Base-by-base conservation (phyloP, 306 rosid species). In the Prosopis cineraria region DNA sequence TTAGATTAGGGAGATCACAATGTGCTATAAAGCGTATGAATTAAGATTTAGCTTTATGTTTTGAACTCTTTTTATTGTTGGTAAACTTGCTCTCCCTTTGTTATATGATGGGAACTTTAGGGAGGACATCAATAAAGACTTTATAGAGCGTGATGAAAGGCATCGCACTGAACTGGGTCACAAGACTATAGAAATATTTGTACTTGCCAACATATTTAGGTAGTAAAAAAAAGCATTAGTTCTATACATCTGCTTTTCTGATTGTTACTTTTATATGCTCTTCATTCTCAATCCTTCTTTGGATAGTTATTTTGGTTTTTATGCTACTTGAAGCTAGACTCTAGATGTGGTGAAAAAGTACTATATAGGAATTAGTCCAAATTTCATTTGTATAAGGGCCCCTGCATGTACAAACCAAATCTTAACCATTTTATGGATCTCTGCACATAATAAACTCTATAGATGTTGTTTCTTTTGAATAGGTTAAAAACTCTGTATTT, bases 141-240 rank as follows among this genome's bases (percentile, higher is more conserved):
- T 98, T 76, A 86, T 88, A 66, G 98, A 93, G 85, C 97, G 93
- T 12, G 99, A 93, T 86, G 98, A 96, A 90, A 90, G 96, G 85
- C 97, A 93, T 75, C 97, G 93, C 66, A 93, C 98, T 20, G 98
- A 96, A 84, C 81, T 96, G 87, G 99, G 99, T 64, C 97, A 97
- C 36, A 91, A 96, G 83, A 96, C 98, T 85, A 91, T 96, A 81
- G 99, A 96, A 86, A 96, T 96, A 86, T 96, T 93, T 91, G 96
- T 93, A 81, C 98, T 96, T 84, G 94, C 96, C 17, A 97, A 96
- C 85, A 91, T 96, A 72, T 96, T 88, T 84, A 93, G 98, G 99
- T 96, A 82, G n/a, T 24, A n/a, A 55, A 73, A 68, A 59, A 20
- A 11, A 1, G 25, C 25, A 37, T 20, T 66, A 25, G 52, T 82